These are phyloP conservation scores for Raffaelea arxii DNA, from an alignment of 2,329 filamentous ascomycete species.

Conservation along the genomic window DNA sequence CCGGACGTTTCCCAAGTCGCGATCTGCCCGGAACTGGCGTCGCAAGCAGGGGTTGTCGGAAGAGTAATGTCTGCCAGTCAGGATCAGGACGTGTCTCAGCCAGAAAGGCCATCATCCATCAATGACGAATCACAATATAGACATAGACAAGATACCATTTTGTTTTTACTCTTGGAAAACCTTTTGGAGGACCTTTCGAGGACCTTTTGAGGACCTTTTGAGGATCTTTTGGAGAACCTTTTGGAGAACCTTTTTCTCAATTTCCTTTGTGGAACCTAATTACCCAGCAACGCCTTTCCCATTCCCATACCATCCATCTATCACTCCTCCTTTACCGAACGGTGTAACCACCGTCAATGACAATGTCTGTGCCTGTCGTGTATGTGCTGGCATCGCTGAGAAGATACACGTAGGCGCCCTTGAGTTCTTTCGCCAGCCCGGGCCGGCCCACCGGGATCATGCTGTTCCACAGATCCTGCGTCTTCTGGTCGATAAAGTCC, in stretches of 20 bases:
- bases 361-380: conserved; percentile 2
- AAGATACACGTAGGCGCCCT: conserved; percentile 64
- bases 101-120: too few species aligned
- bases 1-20: conserved; percentile 37
- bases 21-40: conserved; percentile 11
- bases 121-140: too few species aligned
- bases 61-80: too few species aligned
- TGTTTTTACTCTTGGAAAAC: background rate
- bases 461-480: conserved; percentile 63
- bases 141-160: too few species aligned
- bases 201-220: background rate
- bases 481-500: conserved; percentile 52
- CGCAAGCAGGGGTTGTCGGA: conserved; percentile 10
- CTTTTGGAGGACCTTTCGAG: background rate
- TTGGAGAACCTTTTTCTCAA: background rate
- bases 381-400: conserved; percentile 46
- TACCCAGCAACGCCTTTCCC: background rate
- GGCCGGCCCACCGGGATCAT: conserved; percentile 79
- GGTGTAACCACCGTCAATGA: conserved; percentile 58
- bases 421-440: conserved; percentile 63
- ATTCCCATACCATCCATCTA: background rate
- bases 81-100: too few species aligned
- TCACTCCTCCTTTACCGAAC: conserved; percentile 25
- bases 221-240: background rate
- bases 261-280: too few species aligned